Evolutionary conservation across 2,329 filamentous ascomycete genomes (phyloP), one percentile per base, ranked within the genome.

Genomic region (Cadophora malorum): DNA sequence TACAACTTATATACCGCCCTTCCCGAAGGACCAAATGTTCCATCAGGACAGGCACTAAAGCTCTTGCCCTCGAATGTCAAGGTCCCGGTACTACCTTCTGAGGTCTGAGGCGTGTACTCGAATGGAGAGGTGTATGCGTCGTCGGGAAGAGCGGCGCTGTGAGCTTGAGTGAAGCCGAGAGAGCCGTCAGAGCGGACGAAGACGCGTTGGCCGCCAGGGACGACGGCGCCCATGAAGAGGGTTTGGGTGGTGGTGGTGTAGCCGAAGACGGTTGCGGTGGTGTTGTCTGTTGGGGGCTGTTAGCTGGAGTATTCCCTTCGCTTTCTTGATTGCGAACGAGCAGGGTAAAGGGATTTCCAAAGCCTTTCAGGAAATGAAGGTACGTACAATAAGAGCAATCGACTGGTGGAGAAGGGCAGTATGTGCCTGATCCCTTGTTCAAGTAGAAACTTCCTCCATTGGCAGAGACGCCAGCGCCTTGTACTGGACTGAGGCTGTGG

Each of bases 141-240:
- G 4, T 33, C 41, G 5, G 78, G 75, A 67, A 81, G 81, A 70
- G 79, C 77, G 5, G 76, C 79, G 55, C 79, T 79, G 75, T 83
- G 84, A 38, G 71, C 59, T 14, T 28, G 41, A 3, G 69, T 73
- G 55, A 70, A 69, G n/a, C 56, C 63, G 53, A 72, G 71, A 2
- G 73, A 78, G 2, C 74, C 76, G 14, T 76, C 77, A 50, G 74
- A 71, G 63, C 76, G 70, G 69, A 83, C 81, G 62, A 72, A 74
- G 53, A 65, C 52, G 60, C 64, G 60, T 65, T 73, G 68, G 25
- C 71, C 70, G 25, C 71, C 67, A 10, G 65, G 68, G 38, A 69
- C 65, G 3, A 41, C 35, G 10, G 66, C 66, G n/a, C 66, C 33
- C 31, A 69, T 28, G 16, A 9, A 58, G 19, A 67, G 23, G 28